Evolutionary conservation across 208 protist genomes (phyloP), one percentile per base, ranked within the genome.

Genomic region (Leishmania mexicana): DNA sequence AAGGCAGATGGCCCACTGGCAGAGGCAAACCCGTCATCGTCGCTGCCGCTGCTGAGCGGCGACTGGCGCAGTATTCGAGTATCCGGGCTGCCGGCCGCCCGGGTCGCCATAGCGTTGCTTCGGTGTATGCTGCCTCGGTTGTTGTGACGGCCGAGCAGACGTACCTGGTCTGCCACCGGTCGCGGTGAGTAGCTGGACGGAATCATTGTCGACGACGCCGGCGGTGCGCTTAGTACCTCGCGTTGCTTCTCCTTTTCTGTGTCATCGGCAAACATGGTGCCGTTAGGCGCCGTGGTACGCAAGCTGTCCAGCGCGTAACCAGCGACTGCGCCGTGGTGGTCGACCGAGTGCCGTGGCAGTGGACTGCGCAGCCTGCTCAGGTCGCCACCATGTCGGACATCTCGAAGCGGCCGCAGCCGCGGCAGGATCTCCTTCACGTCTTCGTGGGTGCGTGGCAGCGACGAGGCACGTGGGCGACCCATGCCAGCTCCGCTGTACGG

Each of bases 371-470:
- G 13, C 58, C 4, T 17, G 42, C 47, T 10, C 54, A 67, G 49
- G 51, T 54, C 35, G 60, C 24, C 65, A 64, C 53, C 65, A 11
- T 81, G 31, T 0, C 2, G 10, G 13, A 31, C 81, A 1, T 81
- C 76, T 7, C 76, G 79, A 42, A 87, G 60, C 0, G 85, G 85
- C 31, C 60, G 80, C 57, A 79, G 78, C 2, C 38, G 64, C 13
- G 81, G 75, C 58, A 85, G 77, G 64, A 79, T 51, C 28, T 88
- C 81, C 24, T 45, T 76, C 64, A 79, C 73, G 67, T 70, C 76
- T 71, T 86, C 80, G 5, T 40, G 75, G 11, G 82, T 79, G 19
- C 82, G 82, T 2, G 82, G 82, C 40, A 79, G 72, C 15, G 82
- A 85, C 51, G 73, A 42, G 2, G 82, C 82, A 15, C 82, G 76